Evolutionary conservation across 306 rosid genomes (phyloP).

Genomic region (Prosopis cineraria): DNA sequence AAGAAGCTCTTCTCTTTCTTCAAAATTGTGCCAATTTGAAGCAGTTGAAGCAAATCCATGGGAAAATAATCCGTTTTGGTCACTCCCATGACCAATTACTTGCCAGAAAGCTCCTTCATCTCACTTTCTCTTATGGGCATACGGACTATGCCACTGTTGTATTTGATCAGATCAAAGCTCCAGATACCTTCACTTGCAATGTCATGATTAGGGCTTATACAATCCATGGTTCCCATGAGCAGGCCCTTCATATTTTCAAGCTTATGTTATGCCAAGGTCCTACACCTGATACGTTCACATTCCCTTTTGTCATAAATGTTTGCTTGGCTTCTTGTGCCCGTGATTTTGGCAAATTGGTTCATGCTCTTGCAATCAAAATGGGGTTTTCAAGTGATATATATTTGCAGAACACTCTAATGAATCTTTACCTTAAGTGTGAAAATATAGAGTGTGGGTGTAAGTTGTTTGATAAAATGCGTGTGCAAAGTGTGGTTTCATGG

Average conservation of each 20-base stretch:
- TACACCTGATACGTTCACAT: constrained; percentile 68
- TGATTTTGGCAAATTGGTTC: constrained; percentile 47
- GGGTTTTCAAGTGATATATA: constrained; percentile 52
- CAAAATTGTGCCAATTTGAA: constrained; percentile 54
- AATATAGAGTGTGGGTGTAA: constrained; percentile 42
- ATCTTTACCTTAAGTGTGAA: constrained; percentile 58
- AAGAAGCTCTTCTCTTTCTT: constrained; percentile 52
- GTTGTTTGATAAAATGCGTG: constrained; percentile 73
- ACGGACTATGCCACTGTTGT: constrained; percentile 50
- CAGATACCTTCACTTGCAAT: constrained; percentile 71
- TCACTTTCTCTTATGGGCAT: constrained; percentile 54
- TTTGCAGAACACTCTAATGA: constrained; percentile 64
- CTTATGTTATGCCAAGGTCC: constrained; percentile 51
- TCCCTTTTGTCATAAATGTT: constrained; percentile 67
- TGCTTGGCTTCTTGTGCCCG: constrained; percentile 42
- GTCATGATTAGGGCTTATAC: constrained; percentile 58
- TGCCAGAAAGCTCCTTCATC: constrained; percentile 51
- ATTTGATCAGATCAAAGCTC: constrained; percentile 51
- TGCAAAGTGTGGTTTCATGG: constrained; percentile 59
- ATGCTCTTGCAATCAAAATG: constrained; percentile 52
- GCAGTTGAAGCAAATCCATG: constrained; percentile 65
- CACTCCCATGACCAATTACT: constrained; percentile 60
- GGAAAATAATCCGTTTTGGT: constrained; percentile 55
- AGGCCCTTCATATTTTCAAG: constrained; percentile 51
- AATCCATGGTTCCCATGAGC: constrained; percentile 41